phyloP scores from a whole-genome alignment of 345 rosid species.

The Hypericum perforatum region DNA sequence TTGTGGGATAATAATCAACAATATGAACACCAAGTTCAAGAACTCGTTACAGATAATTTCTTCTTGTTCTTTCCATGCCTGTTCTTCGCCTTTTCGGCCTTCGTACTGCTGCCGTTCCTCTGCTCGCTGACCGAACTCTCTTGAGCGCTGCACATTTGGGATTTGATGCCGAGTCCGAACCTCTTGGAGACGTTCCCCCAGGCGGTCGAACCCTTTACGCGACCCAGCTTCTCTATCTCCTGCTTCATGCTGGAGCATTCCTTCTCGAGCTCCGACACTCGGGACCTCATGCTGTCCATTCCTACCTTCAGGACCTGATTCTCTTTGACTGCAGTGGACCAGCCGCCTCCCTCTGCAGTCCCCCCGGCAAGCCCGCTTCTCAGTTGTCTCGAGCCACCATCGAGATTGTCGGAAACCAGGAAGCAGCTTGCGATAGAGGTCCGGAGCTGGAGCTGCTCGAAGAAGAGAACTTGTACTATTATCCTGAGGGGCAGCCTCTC shows the following conservation, averaged over 20 bases:
- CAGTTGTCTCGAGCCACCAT: constrained; percentile 63
- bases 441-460: constrained; percentile 98
- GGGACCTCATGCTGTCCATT: constrained; percentile 89
- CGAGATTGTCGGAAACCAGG: constrained; percentile 86
- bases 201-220: constrained; percentile 17
- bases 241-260: constrained; percentile 36
- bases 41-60: constrained; percentile 18
- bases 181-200: constrained; percentile 47
- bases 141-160: constrained; percentile 96
- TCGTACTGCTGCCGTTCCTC: constrained; percentile 31
- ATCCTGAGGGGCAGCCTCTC: constrained; percentile 87
- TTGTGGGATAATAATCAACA: too few species aligned
- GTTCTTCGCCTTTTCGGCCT: constrained; percentile 49
- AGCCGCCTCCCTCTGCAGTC: constrained; percentile 48
- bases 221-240: constrained; percentile 78
- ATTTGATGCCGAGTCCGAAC: constrained; percentile 75
- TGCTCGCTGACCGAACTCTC: constrained; percentile 77
- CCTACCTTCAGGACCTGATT: constrained; percentile 94
- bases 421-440: constrained; percentile 95
- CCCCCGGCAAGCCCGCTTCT: constrained; percentile 71
- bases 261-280: constrained; percentile 78
- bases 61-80: constrained; percentile 55
- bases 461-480: constrained; percentile 89
- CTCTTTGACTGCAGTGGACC: constrained; percentile 90
- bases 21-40: too few species aligned